Evolutionary conservation across 176 grass and related monocot genomes (phyloP), one percentile per base, ranked within the genome.

Genomic region (Oropetium thomaeum): DNA sequence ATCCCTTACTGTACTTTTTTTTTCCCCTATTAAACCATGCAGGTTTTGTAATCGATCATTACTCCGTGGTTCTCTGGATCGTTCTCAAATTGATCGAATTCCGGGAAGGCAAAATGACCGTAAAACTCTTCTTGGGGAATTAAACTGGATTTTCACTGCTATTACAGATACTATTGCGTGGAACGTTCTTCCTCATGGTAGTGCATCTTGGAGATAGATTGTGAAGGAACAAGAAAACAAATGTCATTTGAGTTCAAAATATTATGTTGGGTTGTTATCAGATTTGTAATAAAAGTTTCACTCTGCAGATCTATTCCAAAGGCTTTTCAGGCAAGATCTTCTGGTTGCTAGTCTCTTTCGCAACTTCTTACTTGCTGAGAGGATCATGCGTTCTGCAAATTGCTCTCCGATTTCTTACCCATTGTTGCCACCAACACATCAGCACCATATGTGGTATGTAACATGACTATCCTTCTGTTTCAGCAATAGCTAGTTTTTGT

Each of bases 61-160:
- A 63, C 89, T 99, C 61, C 34, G 4, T 86, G 89, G 74, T 90
- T 90, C 91, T 68, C 75, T 99, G 79, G 77, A 85, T 37, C 69
- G 62, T 27, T 79, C 82, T 67, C 82, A 92, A 54, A 99, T 95
- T 51, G 89, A 99, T 44, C 78, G 86, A 92, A 95, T 99, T 48
- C 96, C 96, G 78, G 96, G 96, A 68, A 78, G 91, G 43, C 96
- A 95, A 90, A 99, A 95, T 90, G 96, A 99, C 65, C 91, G 96
- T 34, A 99, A 90, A 92, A 99, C 96, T 35, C 91, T 99, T 67
- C 75, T 99, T 32, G 96, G 96, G 27, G 96, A 99, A 73, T 78
- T 99, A 40, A 99, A 99, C 78, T 99, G 96, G 96, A 99, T 99
- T 95, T 95, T 95, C 69, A 99, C 96, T 29, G 96, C 96, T 48